Evolutionary conservation across 2,329 filamentous ascomycete species (phyloP).

Genomic region (Aspergillus sergii): DNA sequence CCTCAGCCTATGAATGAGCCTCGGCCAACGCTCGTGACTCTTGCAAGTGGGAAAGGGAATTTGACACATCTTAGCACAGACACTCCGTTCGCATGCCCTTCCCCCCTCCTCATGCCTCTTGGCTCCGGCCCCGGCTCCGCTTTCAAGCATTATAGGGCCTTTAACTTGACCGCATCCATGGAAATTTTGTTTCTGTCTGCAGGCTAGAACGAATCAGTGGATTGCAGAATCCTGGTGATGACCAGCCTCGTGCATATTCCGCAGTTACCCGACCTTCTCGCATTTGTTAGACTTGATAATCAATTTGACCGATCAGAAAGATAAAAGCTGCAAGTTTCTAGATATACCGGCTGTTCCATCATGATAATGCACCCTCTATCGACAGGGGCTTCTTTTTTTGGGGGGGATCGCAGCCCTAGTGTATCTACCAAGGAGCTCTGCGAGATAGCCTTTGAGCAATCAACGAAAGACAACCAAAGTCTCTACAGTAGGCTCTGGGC

Average conservation of each 20-base stretch:
- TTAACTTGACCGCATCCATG: constrained; percentile 10
- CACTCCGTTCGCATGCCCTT: constrained; percentile 12
- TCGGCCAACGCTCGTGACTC: constrained; percentile 13
- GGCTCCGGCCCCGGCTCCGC: constrained; percentile 15
- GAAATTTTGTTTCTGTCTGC: constrained; percentile 18
- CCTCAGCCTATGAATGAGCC: constrained; percentile 16
- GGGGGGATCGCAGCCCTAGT: background rate
- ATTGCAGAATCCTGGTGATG: constrained; percentile 3
- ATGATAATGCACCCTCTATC: background rate
- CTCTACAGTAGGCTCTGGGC: constrained; percentile 8
- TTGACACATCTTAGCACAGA: constrained; percentile 22
- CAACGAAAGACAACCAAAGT: background rate
- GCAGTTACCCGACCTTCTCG: constrained; percentile 17
- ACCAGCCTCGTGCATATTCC: constrained; percentile 13
- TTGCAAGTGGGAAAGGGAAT: constrained; percentile 13
- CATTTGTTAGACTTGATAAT: constrained; percentile 5
- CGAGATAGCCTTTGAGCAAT: constrained; percentile 13
- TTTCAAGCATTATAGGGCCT: constrained; percentile 15
- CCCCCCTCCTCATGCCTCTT: constrained; percentile 18
- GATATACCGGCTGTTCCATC: background rate
- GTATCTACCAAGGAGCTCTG: constrained; percentile 4
- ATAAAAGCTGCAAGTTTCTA: background rate
- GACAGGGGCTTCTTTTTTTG: background rate
- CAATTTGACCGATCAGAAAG: background rate
- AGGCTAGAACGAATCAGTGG: constrained; percentile 16